Base-by-base conservation (phyloP, 1,284 basidiomycete species). In the Erythrobasidium hasegawianum region DNA sequence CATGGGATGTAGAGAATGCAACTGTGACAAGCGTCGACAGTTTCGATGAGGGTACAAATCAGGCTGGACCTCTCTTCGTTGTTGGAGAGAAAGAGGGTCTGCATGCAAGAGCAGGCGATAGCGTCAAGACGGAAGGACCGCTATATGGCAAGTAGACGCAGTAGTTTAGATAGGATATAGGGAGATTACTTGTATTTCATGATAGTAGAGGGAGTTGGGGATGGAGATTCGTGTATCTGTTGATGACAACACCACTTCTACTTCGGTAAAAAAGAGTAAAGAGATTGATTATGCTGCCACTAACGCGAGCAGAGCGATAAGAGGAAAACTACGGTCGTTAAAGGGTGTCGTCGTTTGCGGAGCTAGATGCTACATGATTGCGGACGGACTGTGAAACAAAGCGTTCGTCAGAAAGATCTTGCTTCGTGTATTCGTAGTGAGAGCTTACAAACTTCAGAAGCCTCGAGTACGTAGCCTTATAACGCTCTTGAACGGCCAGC, bases 101-200 rank as follows among this genome's bases (percentile, higher is more conserved):
- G 33, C 11, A 33, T 33, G 33, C 33, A 33, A 33, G 33, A 33
- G 33, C 18, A 9, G 16, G n/a, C 14, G 50, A 53, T 4, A 26
- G 8, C 26, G 18, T 53, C 26, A 26, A 29, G 20, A 62, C 49
- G 1, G 4, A 45, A 38, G 61, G 61, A 9, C 61, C 61, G 26
- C 41, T 64, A 24, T 64, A 64, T 49, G 61, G 61, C 61, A 64
- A 64, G 33, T 64, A 43, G 52, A 11, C 33, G 11, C 5, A 33
- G n/a, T n/a, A n/a, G n/a, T n/a, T n/a, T 33, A n/a, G 33, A 33
- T 33, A 11, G 33, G 33, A 11, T 33, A 5, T n/a, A n/a, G 33
- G 33, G 11, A 11, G 11, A 33, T 33, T 33, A 33, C 33, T 33
- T 33, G 33, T 33, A 33, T 33, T 33, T 33, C 33, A 33, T 33